Percentiles rank a stretch among this genome's conserved stretches.
phyloP scores from a whole-genome alignment of 768 basidiomycete species.

The Lentinula aciculospora region DNA sequence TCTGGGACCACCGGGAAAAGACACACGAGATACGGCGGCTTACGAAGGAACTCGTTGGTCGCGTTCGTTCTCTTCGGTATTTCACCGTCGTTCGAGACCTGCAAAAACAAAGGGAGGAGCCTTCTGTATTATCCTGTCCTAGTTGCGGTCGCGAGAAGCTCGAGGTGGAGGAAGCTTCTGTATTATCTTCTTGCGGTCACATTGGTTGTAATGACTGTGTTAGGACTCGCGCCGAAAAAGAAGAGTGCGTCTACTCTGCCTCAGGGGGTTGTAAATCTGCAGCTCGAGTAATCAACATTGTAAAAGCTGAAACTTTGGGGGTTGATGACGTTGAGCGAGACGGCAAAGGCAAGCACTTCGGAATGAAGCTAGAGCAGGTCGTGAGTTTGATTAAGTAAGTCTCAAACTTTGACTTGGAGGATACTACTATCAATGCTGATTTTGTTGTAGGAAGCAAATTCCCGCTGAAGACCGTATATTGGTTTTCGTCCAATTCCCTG shows the following conservation, averaged over 20 bases:
- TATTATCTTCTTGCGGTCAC: slow-evolving; percentile 91
- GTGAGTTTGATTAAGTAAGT: slow-evolving; percentile 70
- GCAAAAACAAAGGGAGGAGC: slow-evolving; percentile 65
- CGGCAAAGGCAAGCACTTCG: slow-evolving; percentile 71
- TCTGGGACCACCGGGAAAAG: slow-evolving; percentile 83
- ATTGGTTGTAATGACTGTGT: slow-evolving; percentile 79
- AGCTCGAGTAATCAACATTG: slow-evolving; percentile 76
- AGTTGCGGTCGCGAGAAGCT: slow-evolving; percentile 50
- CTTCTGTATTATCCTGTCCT: slow-evolving; percentile 58
- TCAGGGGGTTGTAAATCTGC: slow-evolving; percentile 72
- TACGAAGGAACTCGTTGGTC: slow-evolving; percentile 84
- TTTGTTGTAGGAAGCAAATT: slow-evolving; percentile 47
- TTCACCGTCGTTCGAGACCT: slow-evolving; percentile 89
- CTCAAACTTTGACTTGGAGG: background rate
- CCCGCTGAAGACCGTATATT: slow-evolving; percentile 78
- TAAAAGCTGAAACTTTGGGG: slow-evolving; percentile 73
- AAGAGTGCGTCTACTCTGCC: slow-evolving; percentile 75
- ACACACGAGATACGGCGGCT: slow-evolving; percentile 81
- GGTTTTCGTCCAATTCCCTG: slow-evolving; percentile 94
- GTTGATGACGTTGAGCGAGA: slow-evolving; percentile 73
- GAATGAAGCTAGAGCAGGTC: slow-evolving; percentile 76
- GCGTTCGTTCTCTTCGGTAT: slow-evolving; percentile 86
- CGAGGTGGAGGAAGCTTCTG: slow-evolving; percentile 65
- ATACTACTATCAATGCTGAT: background rate
- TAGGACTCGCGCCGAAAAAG: slow-evolving; percentile 60